Evolutionary conservation across 495 filamentous ascomycete species (phyloP).

Genomic region (Durotheca rogersii): DNA sequence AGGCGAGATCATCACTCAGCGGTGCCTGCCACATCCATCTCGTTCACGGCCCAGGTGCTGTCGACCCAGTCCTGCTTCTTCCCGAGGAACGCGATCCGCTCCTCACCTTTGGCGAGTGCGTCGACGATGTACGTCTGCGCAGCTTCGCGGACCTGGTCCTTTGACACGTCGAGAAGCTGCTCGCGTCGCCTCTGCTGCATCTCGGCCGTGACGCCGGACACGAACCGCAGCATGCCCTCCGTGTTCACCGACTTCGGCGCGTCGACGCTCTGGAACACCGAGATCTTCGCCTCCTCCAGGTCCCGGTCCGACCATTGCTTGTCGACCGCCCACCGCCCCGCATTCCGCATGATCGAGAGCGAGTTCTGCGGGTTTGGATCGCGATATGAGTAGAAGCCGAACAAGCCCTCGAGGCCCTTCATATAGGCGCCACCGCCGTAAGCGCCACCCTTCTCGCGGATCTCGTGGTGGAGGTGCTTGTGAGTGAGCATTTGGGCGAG

Average conservation of each 20-base stretch:
- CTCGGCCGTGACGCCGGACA: slow-evolving; percentile 79
- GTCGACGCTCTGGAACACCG: slow-evolving; percentile 94
- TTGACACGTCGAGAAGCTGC: slow-evolving; percentile 82
- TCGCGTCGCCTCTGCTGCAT: slow-evolving; percentile 88
- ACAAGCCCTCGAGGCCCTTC: slow-evolving; percentile 74
- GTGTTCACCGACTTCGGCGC: slow-evolving; percentile 83
- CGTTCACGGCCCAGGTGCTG: slow-evolving; percentile 50
- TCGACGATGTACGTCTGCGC: slow-evolving; percentile 82
- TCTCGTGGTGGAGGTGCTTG: slow-evolving; percentile 95
- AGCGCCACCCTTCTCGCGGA: slow-evolving; percentile 95
- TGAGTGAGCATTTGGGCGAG: slow-evolving; percentile 94
- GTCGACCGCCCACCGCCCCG: slow-evolving; percentile 81
- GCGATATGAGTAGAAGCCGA: slow-evolving; percentile 93
- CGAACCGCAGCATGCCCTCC: slow-evolving; percentile 82
- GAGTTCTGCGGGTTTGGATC: slow-evolving; percentile 95
- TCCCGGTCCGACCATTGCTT: slow-evolving; percentile 83
- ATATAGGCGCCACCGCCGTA: slow-evolving; percentile 92
- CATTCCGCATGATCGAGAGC: slow-evolving; percentile 77
- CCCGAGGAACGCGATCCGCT: slow-evolving; percentile 71
- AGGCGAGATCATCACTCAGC: slow-evolving; percentile 34
- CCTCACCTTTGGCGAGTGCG: slow-evolving; percentile 52
- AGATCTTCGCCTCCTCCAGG: slow-evolving; percentile 92
- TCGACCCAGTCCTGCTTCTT: slow-evolving; percentile 79
- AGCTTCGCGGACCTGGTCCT: slow-evolving; percentile 73
- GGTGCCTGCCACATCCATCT: slow-evolving; percentile 51